Evolutionary conservation across 306 rosid species (phyloP), one percentile per base, ranked within the genome.

Genomic region (Pyrus pyrifolia): DNA sequence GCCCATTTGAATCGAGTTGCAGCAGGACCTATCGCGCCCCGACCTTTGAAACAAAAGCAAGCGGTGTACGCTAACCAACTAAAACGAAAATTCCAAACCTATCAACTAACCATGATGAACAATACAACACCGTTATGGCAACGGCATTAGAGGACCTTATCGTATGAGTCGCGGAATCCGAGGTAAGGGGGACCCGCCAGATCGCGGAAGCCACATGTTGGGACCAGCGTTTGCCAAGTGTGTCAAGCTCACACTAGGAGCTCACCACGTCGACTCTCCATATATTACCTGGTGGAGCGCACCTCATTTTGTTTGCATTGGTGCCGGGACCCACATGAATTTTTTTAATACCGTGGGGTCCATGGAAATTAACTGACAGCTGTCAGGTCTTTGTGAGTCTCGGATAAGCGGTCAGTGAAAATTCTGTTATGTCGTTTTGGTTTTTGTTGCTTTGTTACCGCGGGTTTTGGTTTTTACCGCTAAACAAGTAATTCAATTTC

Each of bases 191-290:
- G n/a, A 22, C 38, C n/a, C 84, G 51, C 53, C 75, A 15, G 45
- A 61, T 51, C 0, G 3, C 1, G 2, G 1, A 9, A 6, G 67
- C 82, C 89, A 83, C 88, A 87, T 86, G 96, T 87, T 66, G 76
- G 64, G 74, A 40, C 70, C 42, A 3, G 4, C 7, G 62, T 11
- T 15, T 73, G 83, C 89, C 87, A 88, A 62, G 76, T 27, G 68
- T 76, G 67, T 4, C 21, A 31, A 73, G 72, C 51, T 80, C 66
- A 31, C 4, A 11, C 66, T 67, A 31, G 30, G 45, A 78, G 19
- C 68, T 68, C 33, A 52, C 75, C 90, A 88, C 90, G 90, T 87
- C 87, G 90, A 71, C 25, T 21, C 33, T 35, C 13, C 15, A 69
- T 3, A 51, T 62, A 12, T 49, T 15, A 13, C 45, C 33, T 57